Evolutionary conservation across 345 rosid species (phyloP), one percentile per base, ranked within the genome.

Genomic region (Noccaea bulbosa): DNA sequence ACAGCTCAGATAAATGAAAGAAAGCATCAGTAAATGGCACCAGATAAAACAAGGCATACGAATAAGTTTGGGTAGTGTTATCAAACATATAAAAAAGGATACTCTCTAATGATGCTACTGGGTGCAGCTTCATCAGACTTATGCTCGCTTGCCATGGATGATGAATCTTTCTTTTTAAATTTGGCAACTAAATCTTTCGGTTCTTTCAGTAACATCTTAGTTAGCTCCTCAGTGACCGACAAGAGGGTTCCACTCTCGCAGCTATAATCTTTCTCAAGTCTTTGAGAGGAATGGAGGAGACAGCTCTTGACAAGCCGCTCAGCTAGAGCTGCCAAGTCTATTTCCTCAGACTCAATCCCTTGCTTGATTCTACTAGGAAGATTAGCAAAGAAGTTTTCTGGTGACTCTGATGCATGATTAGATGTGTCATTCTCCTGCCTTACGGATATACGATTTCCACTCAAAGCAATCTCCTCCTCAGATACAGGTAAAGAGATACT

Each of bases 321-420:
- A 4, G 97, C 99, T 65, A 94, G 79, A 47, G 93, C 77, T 52
- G 83, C 84, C 80, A 91, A 67, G 65, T 89, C 93, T 64, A 88
- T 84, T 74, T 82, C 91, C 71, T 88, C 90, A 62, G 84, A 82
- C 76, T 84, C 91, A 46, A 91, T 79, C 62, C 96, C 99, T 77
- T 82, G 87, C 62, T 82, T 72, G 62, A 88, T 84, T 82, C 84
- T 91, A 43, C 73, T 66, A 5, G 90, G 82, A 61, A 89, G 85
- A 69, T 74, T 79, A 60, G 57, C 65, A 14, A 89, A 84, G 80
- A 91, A 88, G 78, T 55, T 71, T 60, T 88, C 92, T 16, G 77
- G 58, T 77, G 86, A 83, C 81, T 77, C 93, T 20, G 80, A 73
- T 33, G 49, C 57, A 45, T 67, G 46, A 69, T 68, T 86, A 73